Evolutionary conservation across 1,284 basidiomycete species (phyloP), one percentile per base, ranked within the genome.

Genomic region (Pyrrhoderma noxium): DNA sequence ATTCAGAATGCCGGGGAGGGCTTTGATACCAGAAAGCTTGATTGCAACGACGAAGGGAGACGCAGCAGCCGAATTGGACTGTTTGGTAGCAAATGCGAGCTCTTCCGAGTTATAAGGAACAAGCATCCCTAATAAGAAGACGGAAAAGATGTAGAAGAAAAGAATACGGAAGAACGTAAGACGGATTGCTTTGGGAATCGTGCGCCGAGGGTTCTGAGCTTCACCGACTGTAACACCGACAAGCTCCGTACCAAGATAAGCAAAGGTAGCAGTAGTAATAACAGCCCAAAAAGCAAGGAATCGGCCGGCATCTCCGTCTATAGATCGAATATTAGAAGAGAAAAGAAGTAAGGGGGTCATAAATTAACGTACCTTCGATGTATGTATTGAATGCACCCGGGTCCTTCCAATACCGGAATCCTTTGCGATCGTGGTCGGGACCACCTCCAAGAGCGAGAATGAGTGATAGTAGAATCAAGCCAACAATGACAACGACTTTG

Each of bases 1-100:
- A 58, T 76, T 77, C 63, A 73, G 66, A 47, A 74, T 62, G 49
- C 64, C 62, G 3, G 68, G 67, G 4, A 75, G 60, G 18, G 62
- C 66, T 38, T 65, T 63, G 65, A 77, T 73, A 50, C 65, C 64
- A 4, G 69, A 67, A 3, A 61, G 52, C n/a, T 55, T 59, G 47
- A 61, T 62, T 23, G 62, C 63, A 13, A 90, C 82, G 45, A 89
- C 83, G 63, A 90, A 90, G 0, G 88, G 87, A 45, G 83, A 89
- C 3, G 87, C 86, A 13, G 82, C 77, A 11, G 82, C 79, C 47
- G 81, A 81, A 34, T 75, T 69, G 56, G 76, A 79, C 8, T 79
- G 72, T 56, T 75, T 77, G 47, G 74, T 80, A 5, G 79, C 79
- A 37, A 74, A 67, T 61, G 81, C 80, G 5, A 84, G 69, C n/a